Evolutionary conservation across 257 asterid species (phyloP).

Genomic region (Gentiana macrophylla): DNA sequence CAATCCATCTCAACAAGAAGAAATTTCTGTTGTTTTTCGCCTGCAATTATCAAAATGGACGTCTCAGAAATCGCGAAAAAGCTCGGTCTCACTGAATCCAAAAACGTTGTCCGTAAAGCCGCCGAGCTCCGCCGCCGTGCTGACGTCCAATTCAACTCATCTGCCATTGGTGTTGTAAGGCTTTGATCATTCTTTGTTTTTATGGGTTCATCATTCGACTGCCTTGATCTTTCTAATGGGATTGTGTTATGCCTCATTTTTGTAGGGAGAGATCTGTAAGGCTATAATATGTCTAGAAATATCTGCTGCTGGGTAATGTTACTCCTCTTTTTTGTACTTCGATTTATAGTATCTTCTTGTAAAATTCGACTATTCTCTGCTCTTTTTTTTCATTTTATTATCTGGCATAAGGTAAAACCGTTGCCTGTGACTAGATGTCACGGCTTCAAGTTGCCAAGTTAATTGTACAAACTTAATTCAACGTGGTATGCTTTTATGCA

Average conservation of each 20-base stretch:
- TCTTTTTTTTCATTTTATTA: too few relatives aligned
- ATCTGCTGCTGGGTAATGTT: conserved; percentile 60
- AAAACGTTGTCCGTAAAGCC: conserved; percentile 57
- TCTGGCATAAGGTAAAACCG: too few relatives aligned
- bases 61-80: conserved; percentile 54
- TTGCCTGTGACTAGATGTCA: too few relatives aligned
- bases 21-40: not conserved
- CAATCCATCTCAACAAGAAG: not conserved
- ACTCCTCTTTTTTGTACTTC: not conserved
- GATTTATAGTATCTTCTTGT: too few relatives aligned
- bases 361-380: too few relatives aligned
- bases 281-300: conserved; percentile 91
- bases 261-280: conserved; percentile 90
- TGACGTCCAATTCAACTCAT: conserved; percentile 79
- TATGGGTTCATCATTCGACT: not conserved
- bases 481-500: too few relatives aligned
- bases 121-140: conserved; percentile 96
- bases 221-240: not conserved
- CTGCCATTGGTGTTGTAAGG: conserved; percentile 76
- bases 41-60: conserved; percentile 32
- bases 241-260: conserved; percentile 2
- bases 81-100: conserved; percentile 54
- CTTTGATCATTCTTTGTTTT: not conserved
- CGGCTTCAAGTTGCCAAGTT: too few relatives aligned
- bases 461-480: too few relatives aligned